A percentile compares a stretch with the other conserved stretches of the same genome.
Conservation (phyloP, 1,139 yeast species). For the Yamadazyma conglobata region DNA sequence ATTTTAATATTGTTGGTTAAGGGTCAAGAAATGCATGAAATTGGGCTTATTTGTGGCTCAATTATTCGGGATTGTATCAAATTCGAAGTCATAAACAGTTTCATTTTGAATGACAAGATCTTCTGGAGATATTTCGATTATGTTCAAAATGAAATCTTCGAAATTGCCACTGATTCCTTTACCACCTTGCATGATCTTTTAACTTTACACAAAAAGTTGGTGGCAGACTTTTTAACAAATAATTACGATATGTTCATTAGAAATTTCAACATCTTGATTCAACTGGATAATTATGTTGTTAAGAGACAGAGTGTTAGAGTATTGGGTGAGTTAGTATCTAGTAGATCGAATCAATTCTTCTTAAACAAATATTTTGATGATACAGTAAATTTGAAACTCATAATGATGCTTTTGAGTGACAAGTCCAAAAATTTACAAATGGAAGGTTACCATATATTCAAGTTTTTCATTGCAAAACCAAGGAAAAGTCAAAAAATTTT, state of each 20-base stretch:
- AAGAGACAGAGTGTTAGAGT: constrained; percentile 86
- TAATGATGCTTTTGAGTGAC: constrained; percentile 84
- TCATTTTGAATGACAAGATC: constrained; percentile 49
- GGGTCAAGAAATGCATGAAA: constrained; percentile 70
- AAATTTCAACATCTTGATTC: constrained; percentile 64
- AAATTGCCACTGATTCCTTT: constrained; percentile 87
- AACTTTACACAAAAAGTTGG: constrained; percentile 64
- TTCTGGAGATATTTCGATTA: constrained; percentile 85
- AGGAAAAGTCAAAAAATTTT: constrained; percentile 74
- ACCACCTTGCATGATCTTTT: constrained; percentile 70
- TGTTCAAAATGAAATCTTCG: constrained; percentile 75
- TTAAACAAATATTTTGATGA: constrained; percentile 78
- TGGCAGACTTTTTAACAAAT: constrained; percentile 61
- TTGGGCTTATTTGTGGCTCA: constrained; percentile 71
- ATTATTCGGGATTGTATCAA: constrained; percentile 84
- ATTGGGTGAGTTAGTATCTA: constrained; percentile 70
- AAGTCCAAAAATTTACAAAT: constrained; percentile 83
- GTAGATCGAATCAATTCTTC: constrained; percentile 66
- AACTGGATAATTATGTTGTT: constrained; percentile 81
- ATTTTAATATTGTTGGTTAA: constrained; percentile 59
- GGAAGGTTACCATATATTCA: constrained; percentile 91
- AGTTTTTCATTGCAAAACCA: constrained; percentile 92
- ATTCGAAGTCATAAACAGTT: constrained; percentile 65
- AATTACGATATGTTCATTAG: constrained; percentile 56
- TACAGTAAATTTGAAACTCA: constrained; percentile 75